Evolutionary conservation across 371 early-diverging fungal species (phyloP).

Genomic region (Syncephalastrum contaminatum): DNA sequence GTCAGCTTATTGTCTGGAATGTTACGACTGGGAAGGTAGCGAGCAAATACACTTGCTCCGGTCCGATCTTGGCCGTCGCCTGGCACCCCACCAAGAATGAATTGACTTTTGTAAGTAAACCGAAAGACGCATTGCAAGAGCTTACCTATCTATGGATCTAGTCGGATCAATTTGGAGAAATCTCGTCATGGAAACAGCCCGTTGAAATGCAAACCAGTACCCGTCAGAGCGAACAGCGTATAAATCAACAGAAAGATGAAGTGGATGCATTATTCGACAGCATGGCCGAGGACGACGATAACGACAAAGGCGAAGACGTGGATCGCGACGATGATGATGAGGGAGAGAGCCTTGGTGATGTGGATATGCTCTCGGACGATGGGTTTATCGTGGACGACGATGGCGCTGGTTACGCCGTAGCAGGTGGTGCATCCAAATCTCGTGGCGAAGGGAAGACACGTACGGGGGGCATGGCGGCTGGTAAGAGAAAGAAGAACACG

Average conservation of each 20-base stretch:
- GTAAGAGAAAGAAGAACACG: background rate
- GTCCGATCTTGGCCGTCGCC: slow-evolving; percentile 32
- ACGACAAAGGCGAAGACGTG: slow-evolving; percentile 10
- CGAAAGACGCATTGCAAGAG: background rate
- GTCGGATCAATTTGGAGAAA: slow-evolving; percentile 13
- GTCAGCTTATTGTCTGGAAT: slow-evolving; percentile 55
- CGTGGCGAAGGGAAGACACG: background rate
- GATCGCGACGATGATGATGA: slow-evolving; percentile 11
- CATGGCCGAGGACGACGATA: slow-evolving; percentile 9
- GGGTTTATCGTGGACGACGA: slow-evolving; percentile 73
- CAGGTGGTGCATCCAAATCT: background rate
- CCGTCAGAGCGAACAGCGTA: too few relatives aligned
- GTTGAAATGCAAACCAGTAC: slow-evolving; percentile 3
- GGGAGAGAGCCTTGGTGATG: slow-evolving; percentile 8
- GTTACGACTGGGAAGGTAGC: slow-evolving; percentile 20
- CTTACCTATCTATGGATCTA: background rate
- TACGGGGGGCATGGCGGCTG: background rate
- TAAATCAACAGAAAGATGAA: slow-evolving; percentile 5
- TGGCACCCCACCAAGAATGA: slow-evolving; percentile 60
- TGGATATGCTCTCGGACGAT: slow-evolving; percentile 24
- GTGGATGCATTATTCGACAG: slow-evolving; percentile 16
- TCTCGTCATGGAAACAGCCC: slow-evolving; percentile 18
- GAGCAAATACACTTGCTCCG: slow-evolving; percentile 19
- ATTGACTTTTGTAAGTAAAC: slow-evolving; percentile 38
- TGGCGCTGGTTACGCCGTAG: slow-evolving; percentile 65